Base-by-base conservation (phyloP, 768 basidiomycete genomes). In the Macrocybe gigantea region DNA sequence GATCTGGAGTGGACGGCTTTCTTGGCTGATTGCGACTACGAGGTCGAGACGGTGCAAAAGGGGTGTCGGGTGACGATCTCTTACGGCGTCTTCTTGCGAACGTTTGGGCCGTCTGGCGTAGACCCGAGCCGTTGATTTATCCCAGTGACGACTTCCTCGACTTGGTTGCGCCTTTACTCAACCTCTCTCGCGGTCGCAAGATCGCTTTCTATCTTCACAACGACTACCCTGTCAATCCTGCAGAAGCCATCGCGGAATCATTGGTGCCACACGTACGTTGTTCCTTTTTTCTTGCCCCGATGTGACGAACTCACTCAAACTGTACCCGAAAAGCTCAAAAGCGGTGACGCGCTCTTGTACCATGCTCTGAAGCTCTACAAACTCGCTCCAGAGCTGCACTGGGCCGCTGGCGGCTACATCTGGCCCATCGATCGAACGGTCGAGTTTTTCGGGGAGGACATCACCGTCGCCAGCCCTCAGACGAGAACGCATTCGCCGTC, bases 1-100 rank as follows among this genome's bases (percentile, higher is more conserved):
- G 78, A 85, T 53, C 72, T 90, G 50, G 87, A 91, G 51, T 91
- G 88, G 88, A 74, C 80, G 0, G 88, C 85, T 13, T 84, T 85
- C 67, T 68, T 82, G 43, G 72, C 79, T 5, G 86, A 88, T 53
- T 88, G 85, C 64, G 81, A 88, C 13, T 80, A 82, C 54, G 84
- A 87, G 59, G 74, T 88, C 48, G 84, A 89, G 60, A 67, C 74
- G 1, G 79, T 92, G 45, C 75, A 79, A 54, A 78, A 79, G 51
- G 89, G 88, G 7, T 85, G 81, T 55, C 71, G 83, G 43, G 67
- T 90, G 55, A 76, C 77, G 33, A 70, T 90, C 47, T 79, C 85
- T 33, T 91, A 88, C 58, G 83, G 76, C 5, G 76, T 91, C 15
- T 82, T 80, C 53, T 66, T 88, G 53, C 81, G 75, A 67, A 77